Percentiles rank a stretch among this genome's conserved stretches.
Evolutionary conservation across 495 filamentous ascomycete genomes (phyloP).

Genomic region (Neurospora sp.): DNA sequence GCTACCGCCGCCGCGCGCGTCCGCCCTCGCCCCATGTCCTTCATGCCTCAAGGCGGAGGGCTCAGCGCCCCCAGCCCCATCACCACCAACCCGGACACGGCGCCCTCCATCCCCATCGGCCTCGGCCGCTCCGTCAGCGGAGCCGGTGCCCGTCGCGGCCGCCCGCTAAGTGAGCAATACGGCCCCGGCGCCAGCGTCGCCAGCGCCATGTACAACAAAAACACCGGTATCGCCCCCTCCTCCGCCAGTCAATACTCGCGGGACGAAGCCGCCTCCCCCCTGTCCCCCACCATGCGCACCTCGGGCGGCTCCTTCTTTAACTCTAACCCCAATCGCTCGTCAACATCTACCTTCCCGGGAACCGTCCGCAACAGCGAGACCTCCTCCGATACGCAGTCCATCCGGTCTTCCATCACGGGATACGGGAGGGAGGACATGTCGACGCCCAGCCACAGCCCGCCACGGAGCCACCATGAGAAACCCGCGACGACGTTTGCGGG

Average conservation of each 20-base stretch:
- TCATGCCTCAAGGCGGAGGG: constrained; percentile 41
- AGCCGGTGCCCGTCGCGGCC: constrained; percentile 31
- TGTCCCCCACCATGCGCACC: constrained; percentile 42
- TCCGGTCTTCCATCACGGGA: constrained; percentile 32
- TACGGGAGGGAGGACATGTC: constrained; percentile 34
- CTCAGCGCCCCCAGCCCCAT: constrained; percentile 25
- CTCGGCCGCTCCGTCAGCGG: constrained; percentile 53
- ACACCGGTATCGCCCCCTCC: constrained; percentile 45
- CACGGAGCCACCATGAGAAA: constrained; percentile 42
- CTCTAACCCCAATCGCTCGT: constrained; percentile 31
- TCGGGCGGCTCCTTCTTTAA: constrained; percentile 33
- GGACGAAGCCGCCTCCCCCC: constrained; percentile 36
- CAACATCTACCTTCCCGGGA: constrained; percentile 38
- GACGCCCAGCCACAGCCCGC: constrained; percentile 45
- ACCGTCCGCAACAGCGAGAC: constrained; percentile 50
- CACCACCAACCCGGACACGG: constrained; percentile 63
- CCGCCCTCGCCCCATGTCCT: constrained; percentile 44
- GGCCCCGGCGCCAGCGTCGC: constrained; percentile 54
- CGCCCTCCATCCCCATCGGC: constrained; percentile 64
- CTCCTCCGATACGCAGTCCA: constrained; percentile 38
- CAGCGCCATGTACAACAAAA: constrained; percentile 69
- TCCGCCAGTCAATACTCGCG: constrained; percentile 32
- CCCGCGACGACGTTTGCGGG: constrained; percentile 54
- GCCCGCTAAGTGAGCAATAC: constrained; percentile 63
- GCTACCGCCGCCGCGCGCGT: constrained; percentile 40